Evolutionary conservation across 345 rosid genomes (phyloP).

Genomic region (Luvunga scandens): DNA sequence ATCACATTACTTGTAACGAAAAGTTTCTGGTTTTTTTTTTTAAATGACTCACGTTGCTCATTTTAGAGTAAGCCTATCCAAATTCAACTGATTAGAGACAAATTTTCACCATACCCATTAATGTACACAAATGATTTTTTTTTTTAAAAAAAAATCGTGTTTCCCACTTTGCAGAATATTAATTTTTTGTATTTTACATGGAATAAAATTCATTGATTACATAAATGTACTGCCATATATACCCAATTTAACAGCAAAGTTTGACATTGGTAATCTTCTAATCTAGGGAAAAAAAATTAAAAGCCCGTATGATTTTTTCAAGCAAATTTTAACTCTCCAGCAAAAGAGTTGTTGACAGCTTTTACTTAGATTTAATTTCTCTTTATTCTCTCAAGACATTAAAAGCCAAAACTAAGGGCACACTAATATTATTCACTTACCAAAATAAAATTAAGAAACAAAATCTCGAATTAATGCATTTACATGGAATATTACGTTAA

Average conservation of each 20-base stretch:
- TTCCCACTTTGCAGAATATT: neutral
- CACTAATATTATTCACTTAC: neutral
- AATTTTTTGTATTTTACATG: neutral
- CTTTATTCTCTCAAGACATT: neutral
- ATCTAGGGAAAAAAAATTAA: neutral
- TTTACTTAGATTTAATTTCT: neutral
- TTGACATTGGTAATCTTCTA: neutral
- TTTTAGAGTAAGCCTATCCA: neutral
- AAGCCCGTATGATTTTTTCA: no score
- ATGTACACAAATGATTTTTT: neutral
- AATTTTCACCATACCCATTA: neutral
- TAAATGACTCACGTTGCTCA: neutral
- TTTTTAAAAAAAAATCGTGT: neutral
- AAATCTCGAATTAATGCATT: neutral
- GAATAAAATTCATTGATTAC: neutral
- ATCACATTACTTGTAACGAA: neutral
- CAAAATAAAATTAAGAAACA: neutral
- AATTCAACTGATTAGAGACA: neutral
- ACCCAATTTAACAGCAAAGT: neutral
- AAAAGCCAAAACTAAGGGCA: neutral
- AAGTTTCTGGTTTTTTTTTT: no score
- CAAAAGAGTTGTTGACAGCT: neutral
- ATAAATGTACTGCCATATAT: neutral
- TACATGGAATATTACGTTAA: neutral
- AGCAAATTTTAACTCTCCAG: neutral